These are phyloP conservation scores for Flaveria robusta DNA, from an alignment of 129 eudicot genomes.

Conservation along the genomic window DNA sequence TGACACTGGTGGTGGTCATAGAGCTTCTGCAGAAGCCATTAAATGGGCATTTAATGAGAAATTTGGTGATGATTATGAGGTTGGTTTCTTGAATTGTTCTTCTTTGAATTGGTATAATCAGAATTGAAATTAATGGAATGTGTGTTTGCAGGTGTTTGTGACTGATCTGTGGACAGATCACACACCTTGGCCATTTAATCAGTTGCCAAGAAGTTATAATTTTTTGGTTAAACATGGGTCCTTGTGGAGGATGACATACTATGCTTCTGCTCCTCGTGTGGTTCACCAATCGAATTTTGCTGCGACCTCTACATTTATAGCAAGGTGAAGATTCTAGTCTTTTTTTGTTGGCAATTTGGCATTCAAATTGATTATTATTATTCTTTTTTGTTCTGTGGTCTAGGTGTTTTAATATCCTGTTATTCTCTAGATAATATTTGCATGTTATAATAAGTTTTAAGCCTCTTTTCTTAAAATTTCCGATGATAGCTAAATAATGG, in stretches of 20 bases:
- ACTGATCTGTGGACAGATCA: slow-evolving; percentile 97
- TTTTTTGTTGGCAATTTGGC: neutral
- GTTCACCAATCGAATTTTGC: slow-evolving; percentile 95
- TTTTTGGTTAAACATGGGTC: slow-evolving; percentile 93
- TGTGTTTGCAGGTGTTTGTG: slow-evolving; percentile 73
- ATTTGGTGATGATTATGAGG: slow-evolving; percentile 92
- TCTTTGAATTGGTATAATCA: slow-evolving; percentile 3
- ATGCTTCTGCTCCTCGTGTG: slow-evolving; percentile 82
- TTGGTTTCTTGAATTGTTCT: slow-evolving; percentile 15
- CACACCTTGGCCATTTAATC: slow-evolving; percentile 98
- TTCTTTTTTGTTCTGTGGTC: slow-evolving; percentile 16
- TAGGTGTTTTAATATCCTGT: neutral
- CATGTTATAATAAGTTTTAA: neutral
- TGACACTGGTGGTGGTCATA: slow-evolving; percentile 97
- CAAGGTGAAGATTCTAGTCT: slow-evolving; percentile 54
- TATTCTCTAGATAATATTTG: slow-evolving; percentile 2
- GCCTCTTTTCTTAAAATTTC: neutral
- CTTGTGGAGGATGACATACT: slow-evolving; percentile 84
- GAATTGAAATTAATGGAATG: slow-evolving; percentile 7
- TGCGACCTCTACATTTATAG: slow-evolving; percentile 90
- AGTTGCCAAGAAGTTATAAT: slow-evolving; percentile 91
- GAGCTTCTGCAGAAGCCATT: slow-evolving; percentile 98
- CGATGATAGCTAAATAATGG: neutral
- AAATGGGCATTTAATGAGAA: slow-evolving; percentile 79
- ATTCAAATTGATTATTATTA: neutral